phyloP scores from a whole-genome alignment of 1,139 yeast species.

The Lodderomyces oxycetoniae region DNA sequence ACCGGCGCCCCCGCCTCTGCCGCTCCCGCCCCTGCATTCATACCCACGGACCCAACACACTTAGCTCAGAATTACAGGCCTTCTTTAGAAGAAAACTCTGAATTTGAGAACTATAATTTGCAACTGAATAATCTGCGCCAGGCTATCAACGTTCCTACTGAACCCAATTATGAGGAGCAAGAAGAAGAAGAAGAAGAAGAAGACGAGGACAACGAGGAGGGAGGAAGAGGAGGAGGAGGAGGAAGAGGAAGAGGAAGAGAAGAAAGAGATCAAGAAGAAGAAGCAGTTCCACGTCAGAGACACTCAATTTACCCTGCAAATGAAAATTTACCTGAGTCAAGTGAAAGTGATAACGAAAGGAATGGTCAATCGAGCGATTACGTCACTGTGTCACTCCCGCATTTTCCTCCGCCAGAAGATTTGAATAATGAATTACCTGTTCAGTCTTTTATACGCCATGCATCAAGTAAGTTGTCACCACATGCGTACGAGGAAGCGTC shows the following conservation, averaged over 20 bases:
- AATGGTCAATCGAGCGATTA: neutral
- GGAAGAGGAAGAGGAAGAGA: neutral
- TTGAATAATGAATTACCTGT: conserved; percentile 9
- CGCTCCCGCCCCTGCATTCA: too few relatives aligned
- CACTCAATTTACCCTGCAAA: conserved; percentile 11
- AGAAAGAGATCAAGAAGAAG: neutral
- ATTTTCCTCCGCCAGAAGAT: conserved; percentile 15
- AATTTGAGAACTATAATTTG: conserved; percentile 2
- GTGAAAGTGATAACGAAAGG: conserved; percentile 8
- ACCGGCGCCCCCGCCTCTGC: conserved; percentile 2
- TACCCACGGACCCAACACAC: too few relatives aligned
- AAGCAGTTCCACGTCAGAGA: neutral
- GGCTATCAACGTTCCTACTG: conserved; percentile 9
- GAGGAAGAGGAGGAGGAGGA: neutral
- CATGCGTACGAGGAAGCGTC: conserved; percentile 19
- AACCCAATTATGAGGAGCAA: conserved; percentile 10
- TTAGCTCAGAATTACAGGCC: conserved; percentile 1
- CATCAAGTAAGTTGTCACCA: conserved; percentile 12
- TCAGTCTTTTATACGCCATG: conserved; percentile 12
- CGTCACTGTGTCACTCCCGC: conserved; percentile 12
- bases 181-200: conserved; percentile 1
- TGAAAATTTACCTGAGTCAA: conserved; percentile 11
- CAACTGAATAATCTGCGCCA: conserved; percentile 1
- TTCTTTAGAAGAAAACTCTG: neutral
- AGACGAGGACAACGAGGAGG: neutral